These are phyloP conservation scores for Paragyromitra xinjiangensis DNA, from an alignment of 495 filamentous ascomycete species.

Conservation along the genomic window DNA sequence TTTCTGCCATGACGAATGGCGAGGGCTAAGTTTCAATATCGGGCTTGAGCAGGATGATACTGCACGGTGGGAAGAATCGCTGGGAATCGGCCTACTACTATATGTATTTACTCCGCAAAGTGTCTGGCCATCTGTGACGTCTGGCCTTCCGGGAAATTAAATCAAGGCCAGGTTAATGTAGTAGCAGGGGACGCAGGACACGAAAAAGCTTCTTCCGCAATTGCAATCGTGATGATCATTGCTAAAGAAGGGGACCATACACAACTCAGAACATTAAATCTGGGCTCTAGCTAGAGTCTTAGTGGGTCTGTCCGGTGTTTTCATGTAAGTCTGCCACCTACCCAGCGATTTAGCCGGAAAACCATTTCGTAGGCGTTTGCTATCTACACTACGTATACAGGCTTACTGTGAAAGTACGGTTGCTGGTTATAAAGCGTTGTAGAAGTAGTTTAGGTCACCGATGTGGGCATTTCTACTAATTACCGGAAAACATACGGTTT, in stretches of 20 bases:
- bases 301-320: neutral
- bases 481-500: conserved; percentile 3
- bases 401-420: neutral
- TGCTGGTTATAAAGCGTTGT: neutral
- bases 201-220: conserved; percentile 31
- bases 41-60: neutral
- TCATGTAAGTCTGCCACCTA: neutral
- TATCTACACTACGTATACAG: neutral
- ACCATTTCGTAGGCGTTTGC: neutral
- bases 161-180: conserved; percentile 24
- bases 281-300: neutral
- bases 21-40: neutral
- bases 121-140: conserved; percentile 20
- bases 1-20: conserved; percentile 20
- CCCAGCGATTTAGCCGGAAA: conserved; percentile 30
- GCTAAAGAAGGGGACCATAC: neutral
- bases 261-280: neutral
- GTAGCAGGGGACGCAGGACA: neutral
- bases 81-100: conserved; percentile 32
- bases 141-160: conserved; percentile 4
- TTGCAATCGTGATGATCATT: conserved; percentile 21
- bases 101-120: conserved; percentile 14
- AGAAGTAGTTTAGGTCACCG: neutral
- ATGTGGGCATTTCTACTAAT: neutral
- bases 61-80: conserved; percentile 8